Evolutionary conservation across 768 basidiomycete genomes (phyloP).

Genomic region (Podaxis mareebaensis): DNA sequence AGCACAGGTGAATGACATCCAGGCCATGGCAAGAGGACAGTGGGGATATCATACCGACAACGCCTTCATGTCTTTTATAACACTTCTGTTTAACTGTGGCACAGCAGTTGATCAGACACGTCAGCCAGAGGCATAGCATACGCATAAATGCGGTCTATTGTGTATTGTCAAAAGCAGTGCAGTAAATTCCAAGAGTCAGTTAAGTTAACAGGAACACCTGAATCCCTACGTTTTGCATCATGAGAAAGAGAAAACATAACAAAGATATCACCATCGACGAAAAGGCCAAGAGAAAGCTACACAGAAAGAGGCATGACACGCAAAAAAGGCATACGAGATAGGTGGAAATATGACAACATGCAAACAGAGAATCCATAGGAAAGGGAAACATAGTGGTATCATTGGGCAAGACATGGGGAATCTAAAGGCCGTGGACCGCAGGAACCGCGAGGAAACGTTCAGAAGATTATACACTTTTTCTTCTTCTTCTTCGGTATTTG

Average conservation of each 20-base stretch:
- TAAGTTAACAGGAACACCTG: conserved; percentile 12
- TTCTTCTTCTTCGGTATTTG: conserved; percentile 45
- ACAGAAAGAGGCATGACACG: conserved; percentile 16
- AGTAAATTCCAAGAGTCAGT: conserved; percentile 16
- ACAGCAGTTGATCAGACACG: conserved; percentile 14
- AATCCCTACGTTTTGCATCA: conserved; percentile 19
- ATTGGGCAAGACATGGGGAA: conserved; percentile 63
- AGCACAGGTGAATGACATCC: conserved; percentile 43
- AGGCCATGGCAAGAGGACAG: conserved; percentile 24
- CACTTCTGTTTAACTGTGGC: neutral
- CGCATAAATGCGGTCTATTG: conserved; percentile 6
- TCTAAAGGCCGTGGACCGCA: conserved; percentile 68
- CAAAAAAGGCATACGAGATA: conserved; percentile 24
- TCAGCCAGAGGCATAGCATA: neutral
- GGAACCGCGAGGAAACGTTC: conserved; percentile 64
- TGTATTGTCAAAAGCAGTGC: conserved; percentile 7
- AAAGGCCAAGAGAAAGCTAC: conserved; percentile 3
- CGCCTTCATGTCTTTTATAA: neutral
- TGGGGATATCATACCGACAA: conserved; percentile 9
- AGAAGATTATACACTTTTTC: conserved; percentile 72
- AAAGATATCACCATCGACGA: conserved; percentile 5
- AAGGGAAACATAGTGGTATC: conserved; percentile 66
- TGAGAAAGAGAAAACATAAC: conserved; percentile 19
- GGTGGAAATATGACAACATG: conserved; percentile 19
- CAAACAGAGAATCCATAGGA: conserved; percentile 32